Percentiles rank a stretch among this genome's conserved stretches.
Conservation (phyloP, 139 green algal genomes). For the Prasinococcaceae sp. region DNA sequence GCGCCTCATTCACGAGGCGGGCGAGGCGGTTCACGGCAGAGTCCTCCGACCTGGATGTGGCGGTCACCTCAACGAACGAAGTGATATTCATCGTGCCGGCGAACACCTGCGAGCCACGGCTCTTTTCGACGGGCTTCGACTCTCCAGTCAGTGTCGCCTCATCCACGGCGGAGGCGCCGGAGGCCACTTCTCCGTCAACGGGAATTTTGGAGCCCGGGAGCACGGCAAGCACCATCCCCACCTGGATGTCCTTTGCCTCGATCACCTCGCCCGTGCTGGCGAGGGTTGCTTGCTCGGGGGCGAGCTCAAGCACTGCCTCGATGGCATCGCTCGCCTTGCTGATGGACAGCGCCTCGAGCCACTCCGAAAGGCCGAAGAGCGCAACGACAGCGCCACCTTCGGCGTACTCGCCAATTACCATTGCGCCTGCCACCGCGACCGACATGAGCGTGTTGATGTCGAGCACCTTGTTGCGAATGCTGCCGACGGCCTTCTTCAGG, state of each 20-base stretch:
- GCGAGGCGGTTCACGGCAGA: constrained; percentile 50
- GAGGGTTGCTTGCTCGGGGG: constrained; percentile 2
- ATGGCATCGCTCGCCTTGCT: neutral
- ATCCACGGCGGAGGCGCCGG: constrained; percentile 41
- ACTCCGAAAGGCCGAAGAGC: constrained; percentile 44
- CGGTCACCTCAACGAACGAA: constrained; percentile 29
- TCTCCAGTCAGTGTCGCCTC: constrained; percentile 64
- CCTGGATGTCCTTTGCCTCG: neutral
- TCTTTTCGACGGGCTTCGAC: constrained; percentile 36
- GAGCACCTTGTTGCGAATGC: constrained; percentile 27
- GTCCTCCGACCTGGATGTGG: constrained; percentile 34
- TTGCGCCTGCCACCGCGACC: constrained; percentile 26
- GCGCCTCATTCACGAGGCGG: constrained; percentile 47
- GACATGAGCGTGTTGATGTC: constrained; percentile 49
- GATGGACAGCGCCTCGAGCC: constrained; percentile 31
- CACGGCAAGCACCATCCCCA: constrained; percentile 32
- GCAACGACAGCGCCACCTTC: constrained; percentile 44
- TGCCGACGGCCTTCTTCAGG: constrained; percentile 20
- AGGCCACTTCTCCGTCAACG: constrained; percentile 50
- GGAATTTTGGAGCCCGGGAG: constrained; percentile 48
- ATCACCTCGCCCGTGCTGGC: neutral
- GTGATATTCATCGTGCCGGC: constrained; percentile 30
- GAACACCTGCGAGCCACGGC: constrained; percentile 29
- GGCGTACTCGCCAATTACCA: constrained; percentile 33
- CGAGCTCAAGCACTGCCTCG: constrained; percentile 11